These are phyloP conservation scores for Globisporangium abappressorium DNA, from an alignment of 352 stramenopile genomes.

Conservation along the genomic window DNA sequence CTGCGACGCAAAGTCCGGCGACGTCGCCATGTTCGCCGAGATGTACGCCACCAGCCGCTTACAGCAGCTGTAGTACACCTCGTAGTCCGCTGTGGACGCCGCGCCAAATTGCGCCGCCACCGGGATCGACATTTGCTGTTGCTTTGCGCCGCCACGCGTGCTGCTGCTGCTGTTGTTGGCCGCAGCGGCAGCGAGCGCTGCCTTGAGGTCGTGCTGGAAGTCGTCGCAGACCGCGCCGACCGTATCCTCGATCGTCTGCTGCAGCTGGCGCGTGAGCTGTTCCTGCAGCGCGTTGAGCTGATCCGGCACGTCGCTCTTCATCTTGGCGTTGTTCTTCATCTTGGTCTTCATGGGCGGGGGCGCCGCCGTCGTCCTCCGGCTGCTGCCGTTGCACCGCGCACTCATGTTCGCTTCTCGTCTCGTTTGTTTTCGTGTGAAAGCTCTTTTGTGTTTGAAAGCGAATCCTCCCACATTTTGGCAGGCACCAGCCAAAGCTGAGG, in stretches of 20 bases:
- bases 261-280: constrained; percentile 40
- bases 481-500: too few species aligned
- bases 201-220: constrained; percentile 26
- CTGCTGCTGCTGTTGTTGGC: neutral
- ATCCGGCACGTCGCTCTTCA: constrained; percentile 8
- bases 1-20: constrained; percentile 46
- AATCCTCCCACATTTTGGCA: too few species aligned
- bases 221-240: constrained; percentile 48
- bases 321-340: neutral
- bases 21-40: constrained; percentile 56
- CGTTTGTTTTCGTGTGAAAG: neutral
- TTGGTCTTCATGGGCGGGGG: constrained; percentile 7
- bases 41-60: constrained; percentile 63
- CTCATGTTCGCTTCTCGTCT: neutral
- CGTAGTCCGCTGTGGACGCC: constrained; percentile 37
- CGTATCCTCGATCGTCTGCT: constrained; percentile 43
- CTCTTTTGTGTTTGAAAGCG: neutral
- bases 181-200: neutral
- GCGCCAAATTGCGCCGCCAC: constrained; percentile 14
- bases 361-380: neutral
- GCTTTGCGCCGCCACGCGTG: neutral
- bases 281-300: constrained; percentile 26
- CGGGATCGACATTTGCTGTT: constrained; percentile 17
- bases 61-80: constrained; percentile 59
- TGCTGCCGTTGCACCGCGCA: constrained; percentile 5